Conservation (phyloP, 1,284 basidiomycete species). For the Puccinia hordei region DNA sequence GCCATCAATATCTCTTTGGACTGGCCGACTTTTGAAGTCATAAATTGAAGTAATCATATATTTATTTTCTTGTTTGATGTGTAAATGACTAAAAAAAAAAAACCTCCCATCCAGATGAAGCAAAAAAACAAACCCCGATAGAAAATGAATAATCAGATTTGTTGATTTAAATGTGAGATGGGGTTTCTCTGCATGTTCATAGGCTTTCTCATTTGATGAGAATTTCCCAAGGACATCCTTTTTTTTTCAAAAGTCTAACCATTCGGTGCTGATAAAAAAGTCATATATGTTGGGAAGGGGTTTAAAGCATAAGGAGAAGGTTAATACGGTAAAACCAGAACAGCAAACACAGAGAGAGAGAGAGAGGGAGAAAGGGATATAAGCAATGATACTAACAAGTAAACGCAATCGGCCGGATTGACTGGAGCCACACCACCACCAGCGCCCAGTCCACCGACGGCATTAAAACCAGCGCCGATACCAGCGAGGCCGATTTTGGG, state of each 20-base stretch:
- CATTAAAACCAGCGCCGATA: conserved; percentile 50
- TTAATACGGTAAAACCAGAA: background rate
- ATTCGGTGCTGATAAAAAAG: conserved; percentile 27
- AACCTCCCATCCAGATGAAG: too few species aligned
- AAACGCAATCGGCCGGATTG: conserved; percentile 51
- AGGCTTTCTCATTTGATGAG: too few species aligned
- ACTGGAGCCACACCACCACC: conserved; percentile 48
- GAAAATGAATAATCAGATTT: too few species aligned
- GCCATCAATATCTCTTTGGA: too few species aligned
- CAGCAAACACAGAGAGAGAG: background rate
- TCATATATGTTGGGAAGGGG: background rate
- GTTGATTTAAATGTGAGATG: too few species aligned
- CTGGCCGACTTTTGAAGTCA: too few species aligned
- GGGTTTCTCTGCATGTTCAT: too few species aligned
- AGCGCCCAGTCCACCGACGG: conserved; percentile 44
- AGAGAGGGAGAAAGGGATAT: too few species aligned
- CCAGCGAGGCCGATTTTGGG: conserved; percentile 49
- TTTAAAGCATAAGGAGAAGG: background rate
- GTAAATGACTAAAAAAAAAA: too few species aligned
- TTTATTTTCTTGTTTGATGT: background rate
- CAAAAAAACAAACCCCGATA: too few species aligned
- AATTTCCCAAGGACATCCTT: too few species aligned
- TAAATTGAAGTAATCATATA: background rate
- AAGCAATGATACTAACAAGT: conserved; percentile 45
- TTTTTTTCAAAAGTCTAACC: conserved; percentile 25